Evolutionary conservation across 2,329 filamentous ascomycete species (phyloP), one percentile per base, ranked within the genome.

Genomic region (Colletotrichum endophyticum): DNA sequence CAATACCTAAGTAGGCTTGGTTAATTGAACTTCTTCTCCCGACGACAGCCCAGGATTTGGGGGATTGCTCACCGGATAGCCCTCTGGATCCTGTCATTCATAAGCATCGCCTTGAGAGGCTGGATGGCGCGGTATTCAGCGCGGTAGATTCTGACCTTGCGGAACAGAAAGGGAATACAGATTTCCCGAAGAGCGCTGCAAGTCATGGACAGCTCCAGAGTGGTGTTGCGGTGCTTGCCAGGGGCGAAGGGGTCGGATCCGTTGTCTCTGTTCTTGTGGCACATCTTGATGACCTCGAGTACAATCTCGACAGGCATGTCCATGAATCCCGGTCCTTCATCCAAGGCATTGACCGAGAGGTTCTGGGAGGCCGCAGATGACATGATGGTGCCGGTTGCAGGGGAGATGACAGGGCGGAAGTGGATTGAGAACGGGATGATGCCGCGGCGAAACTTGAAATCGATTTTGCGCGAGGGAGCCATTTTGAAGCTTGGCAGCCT

Each of bases 21-120:
- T 53, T 53, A 53, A 0, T 22, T 53, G 44, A 49, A 49, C 5
- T 22, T 12, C 6, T 22, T 49, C 3, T 22, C 2, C 11, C 44
- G n/a, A 22, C 0, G 15, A 49, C 9, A 22, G 19, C 19, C 9
- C 8, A 22, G n/a, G 2, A 22, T 22, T n/a, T 22, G 0, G 11
- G n/a, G 44, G 12, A 13, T 5, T 53, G 3, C n/a, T 53, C 44
- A 53, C 44, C 44, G 44, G 4, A 53, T 53, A 13, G 44, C 44
- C 12, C 44, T 53, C 44, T 53, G 44, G 11, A 53, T 53, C n/a
- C n/a, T 53, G 6, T 22, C n/a, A 12, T 53, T 53, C 4, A 22
- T 11, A 0, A 53, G n/a, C 44, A 53, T 8, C 4, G 44, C 44
- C 6, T 22, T 53, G 6, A 53, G 44, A 19, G 44, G 44, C 11